Conservation (phyloP, 139 green algal species). For the Raphidocelis subcapitata region DNA sequence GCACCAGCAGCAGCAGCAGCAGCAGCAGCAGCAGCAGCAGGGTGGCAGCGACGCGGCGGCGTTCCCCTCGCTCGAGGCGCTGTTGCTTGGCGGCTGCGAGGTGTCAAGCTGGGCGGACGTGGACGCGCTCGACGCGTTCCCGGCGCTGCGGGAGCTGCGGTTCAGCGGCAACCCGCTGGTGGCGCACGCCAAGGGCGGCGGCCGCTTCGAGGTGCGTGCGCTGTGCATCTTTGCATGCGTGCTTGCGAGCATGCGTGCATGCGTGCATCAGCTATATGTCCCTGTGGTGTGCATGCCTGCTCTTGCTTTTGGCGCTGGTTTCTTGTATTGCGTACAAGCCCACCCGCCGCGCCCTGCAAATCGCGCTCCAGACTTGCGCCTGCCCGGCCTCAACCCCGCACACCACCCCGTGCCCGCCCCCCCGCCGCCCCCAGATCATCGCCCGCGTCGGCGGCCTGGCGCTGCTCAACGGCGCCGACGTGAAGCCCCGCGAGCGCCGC, state of each 20-base stretch:
- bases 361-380: no score
- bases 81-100: constrained; percentile 57
- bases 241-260: background rate
- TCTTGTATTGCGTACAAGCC: no score
- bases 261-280: no score
- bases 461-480: constrained; percentile 70
- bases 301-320: no score
- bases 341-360: no score
- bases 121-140: constrained; percentile 62
- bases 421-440: constrained; percentile 53
- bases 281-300: no score
- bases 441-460: constrained; percentile 54
- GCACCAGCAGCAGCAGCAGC: background rate
- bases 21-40: constrained; percentile 12
- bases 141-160: constrained; percentile 57
- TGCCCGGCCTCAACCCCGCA: no score
- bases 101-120: constrained; percentile 62
- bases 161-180: constrained; percentile 75
- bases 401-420: no score
- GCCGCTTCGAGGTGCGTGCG: constrained; percentile 55
- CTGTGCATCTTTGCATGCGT: background rate
- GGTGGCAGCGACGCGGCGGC: background rate
- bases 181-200: constrained; percentile 26
- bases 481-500: constrained; percentile 62
- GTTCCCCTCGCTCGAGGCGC: constrained; percentile 42